Evolutionary conservation across 495 filamentous ascomycete genomes (phyloP), one percentile per base, ranked within the genome.

Genomic region (Haplographium delicatum): DNA sequence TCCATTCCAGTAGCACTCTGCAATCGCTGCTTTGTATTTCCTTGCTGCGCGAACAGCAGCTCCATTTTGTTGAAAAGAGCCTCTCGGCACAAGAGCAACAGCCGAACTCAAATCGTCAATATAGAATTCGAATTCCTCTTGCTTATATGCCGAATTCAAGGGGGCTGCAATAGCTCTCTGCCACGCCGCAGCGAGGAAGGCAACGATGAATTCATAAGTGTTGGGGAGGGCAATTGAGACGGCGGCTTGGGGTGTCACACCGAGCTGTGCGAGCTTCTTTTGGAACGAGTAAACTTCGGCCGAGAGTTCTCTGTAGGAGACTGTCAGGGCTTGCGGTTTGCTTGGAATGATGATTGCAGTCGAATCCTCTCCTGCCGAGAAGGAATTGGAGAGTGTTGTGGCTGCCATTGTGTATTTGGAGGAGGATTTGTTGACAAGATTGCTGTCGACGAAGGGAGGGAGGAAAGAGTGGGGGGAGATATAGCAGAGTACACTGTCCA

Each of bases 101-200:
- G 81, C 83, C 8, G 86, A 87, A 58, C 77, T 85, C 57, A 93
- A 74, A 64, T 93, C 87, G 28, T 87, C 82, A 56, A 91, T 89
- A 64, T 90, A 93, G 68, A 93, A 91, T 64, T 91, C 86, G 62
- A 91, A 90, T 64, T 91, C 88, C 23, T 82, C 80, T 60, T 91
- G 84, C 69, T 88, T 90, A 69, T 93, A 91, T 23, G 80, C 84
- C 18, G 86, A 79, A 66, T 91, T 91, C 44, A 93, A 70, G 3
- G 88, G 88, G 4, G 87, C 88, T 18, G 87, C 88, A 54, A 89
- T 85, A 22, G 71, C 83, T 50, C 88, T 78, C 69, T 91, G 88
- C 76, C 80, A 84, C 5, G 85, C 78, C 13, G 80, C 73, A 13
- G 86, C 88, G 19, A 93, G 74, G 69, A 93, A 93, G 1, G 85